phyloP scores from a whole-genome alignment of 192 early-diverging fungal species.

The Coemansia furcata region DNA sequence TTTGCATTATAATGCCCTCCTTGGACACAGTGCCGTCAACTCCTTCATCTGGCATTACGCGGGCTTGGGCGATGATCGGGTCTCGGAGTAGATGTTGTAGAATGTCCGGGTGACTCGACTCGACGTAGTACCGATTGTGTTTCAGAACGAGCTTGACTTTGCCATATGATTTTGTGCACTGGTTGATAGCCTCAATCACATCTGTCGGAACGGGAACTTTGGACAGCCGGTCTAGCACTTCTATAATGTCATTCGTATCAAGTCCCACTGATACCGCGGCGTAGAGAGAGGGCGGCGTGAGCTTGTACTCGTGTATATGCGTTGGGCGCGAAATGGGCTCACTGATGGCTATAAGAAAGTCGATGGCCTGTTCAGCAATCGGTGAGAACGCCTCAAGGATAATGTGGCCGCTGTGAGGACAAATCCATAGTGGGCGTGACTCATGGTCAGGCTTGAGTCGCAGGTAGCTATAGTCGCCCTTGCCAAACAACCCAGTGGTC shows the following conservation, averaged over 20 bases:
- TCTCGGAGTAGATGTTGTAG: conserved; percentile 79
- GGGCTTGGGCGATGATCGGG: conserved; percentile 65
- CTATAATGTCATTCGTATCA: conserved; percentile 86
- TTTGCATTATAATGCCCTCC: conserved; percentile 56
- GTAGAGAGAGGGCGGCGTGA: conserved; percentile 93
- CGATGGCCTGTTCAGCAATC: conserved; percentile 92
- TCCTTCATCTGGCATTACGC: conserved; percentile 55
- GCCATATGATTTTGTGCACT: conserved; percentile 85
- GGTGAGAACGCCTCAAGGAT: conserved; percentile 97
- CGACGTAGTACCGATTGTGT: conserved; percentile 91
- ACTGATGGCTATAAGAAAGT: conserved; percentile 93
- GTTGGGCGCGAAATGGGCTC: conserved; percentile 86
- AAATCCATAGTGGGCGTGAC: conserved; percentile 89
- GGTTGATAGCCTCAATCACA: conserved; percentile 72
- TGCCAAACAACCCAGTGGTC: conserved; percentile 59
- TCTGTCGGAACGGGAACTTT: conserved; percentile 80
- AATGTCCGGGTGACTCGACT: conserved; percentile 80
- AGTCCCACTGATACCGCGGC: conserved; percentile 98
- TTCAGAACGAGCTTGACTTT: conserved; percentile 97
- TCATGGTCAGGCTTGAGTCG: conserved; percentile 85
- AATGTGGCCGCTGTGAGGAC: conserved; percentile 74
- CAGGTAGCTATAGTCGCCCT: conserved; percentile 73
- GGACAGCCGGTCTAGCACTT: conserved; percentile 83
- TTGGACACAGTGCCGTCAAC: conserved; percentile 37
- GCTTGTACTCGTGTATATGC: conserved; percentile 75